These are phyloP conservation scores for Gillenia trifoliata DNA, from an alignment of 306 rosid genomes.

Conservation along the genomic window DNA sequence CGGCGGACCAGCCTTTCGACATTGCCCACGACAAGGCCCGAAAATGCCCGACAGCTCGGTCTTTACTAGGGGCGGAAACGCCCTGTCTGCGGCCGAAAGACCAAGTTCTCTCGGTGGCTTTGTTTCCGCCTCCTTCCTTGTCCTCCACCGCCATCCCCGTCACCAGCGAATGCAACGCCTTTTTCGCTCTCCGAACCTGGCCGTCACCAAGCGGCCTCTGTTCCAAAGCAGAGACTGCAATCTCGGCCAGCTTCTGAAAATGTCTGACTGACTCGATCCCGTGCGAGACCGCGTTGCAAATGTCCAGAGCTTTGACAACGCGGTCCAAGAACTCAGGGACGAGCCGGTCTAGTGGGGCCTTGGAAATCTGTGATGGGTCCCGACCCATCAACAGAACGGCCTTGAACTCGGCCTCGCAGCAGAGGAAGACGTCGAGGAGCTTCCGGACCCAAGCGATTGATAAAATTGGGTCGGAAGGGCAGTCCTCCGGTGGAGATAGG, in stretches of 20 bases:
- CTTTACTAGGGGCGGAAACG: conserved; percentile 19
- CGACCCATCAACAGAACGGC: conserved; percentile 71
- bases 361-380: conserved; percentile 58
- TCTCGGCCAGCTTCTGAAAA: conserved; percentile 72
- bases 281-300: conserved; percentile 73
- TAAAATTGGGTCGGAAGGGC: conserved; percentile 34
- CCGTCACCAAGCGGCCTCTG: conserved; percentile 78
- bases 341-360: conserved; percentile 77
- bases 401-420: conserved; percentile 92
- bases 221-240: conserved; percentile 58
- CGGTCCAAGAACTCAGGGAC: conserved; percentile 78
- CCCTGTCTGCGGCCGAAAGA: conserved; percentile 66
- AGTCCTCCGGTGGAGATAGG: conserved; percentile 44
- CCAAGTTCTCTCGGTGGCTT: conserved; percentile 62
- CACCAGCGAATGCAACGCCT: conserved; percentile 53
- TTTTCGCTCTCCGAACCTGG: conserved; percentile 79
- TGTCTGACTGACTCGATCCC: conserved; percentile 71
- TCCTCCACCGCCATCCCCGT: conserved; percentile 59
- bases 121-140: conserved; percentile 34
- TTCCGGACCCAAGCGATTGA: conserved; percentile 70
- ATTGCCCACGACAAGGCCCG: conserved; percentile 57
- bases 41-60: conserved; percentile 29
- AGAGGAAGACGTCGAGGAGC: conserved; percentile 73
- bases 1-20: conserved; percentile 82
- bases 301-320: conserved; percentile 62